Conservation (phyloP, 805 yeast species). For the Suhomyces kilbournensis region DNA sequence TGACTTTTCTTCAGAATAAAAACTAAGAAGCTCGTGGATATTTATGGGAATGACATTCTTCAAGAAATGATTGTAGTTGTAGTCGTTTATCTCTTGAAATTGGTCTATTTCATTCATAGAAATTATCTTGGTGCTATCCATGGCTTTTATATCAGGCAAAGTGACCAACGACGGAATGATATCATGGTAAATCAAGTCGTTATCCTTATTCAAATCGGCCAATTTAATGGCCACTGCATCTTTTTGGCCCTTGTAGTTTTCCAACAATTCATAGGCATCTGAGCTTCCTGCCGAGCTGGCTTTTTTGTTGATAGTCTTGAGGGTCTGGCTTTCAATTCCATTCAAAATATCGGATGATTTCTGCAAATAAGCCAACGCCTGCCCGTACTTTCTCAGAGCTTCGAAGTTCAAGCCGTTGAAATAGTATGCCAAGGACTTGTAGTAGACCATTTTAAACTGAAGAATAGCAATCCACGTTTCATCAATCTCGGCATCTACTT, state of each 20-base stretch:
- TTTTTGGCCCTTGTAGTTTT: constrained; percentile 40
- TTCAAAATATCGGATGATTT: constrained; percentile 46
- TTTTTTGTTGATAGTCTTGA: constrained; percentile 15
- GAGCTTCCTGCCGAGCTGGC: constrained; percentile 15
- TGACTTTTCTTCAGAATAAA: constrained; percentile 88
- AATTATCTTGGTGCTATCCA: constrained; percentile 65
- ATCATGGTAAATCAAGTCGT: constrained; percentile 87
- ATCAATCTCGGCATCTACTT: constrained; percentile 29
- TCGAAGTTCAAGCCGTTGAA: constrained; percentile 57
- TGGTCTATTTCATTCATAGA: constrained; percentile 46
- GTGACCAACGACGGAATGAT: constrained; percentile 59
- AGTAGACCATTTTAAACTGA: constrained; percentile 52
- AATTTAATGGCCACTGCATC: constrained; percentile 38
- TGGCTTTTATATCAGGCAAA: constrained; percentile 62
- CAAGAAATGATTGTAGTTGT: constrained; percentile 53
- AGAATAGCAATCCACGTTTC: constrained; percentile 51
- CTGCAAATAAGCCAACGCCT: constrained; percentile 63
- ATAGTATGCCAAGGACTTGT: constrained; percentile 57
- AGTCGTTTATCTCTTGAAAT: constrained; percentile 41
- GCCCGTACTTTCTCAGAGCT: constrained; percentile 62
- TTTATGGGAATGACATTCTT: constrained; percentile 79
- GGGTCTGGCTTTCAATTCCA: constrained; percentile 27
- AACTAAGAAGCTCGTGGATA: constrained; percentile 82
- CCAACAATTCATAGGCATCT: constrained; percentile 36
- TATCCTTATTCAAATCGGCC: constrained; percentile 64